Evolutionary conservation across 1,284 basidiomycete species (phyloP).

Genomic region (Vanrija humicola): DNA sequence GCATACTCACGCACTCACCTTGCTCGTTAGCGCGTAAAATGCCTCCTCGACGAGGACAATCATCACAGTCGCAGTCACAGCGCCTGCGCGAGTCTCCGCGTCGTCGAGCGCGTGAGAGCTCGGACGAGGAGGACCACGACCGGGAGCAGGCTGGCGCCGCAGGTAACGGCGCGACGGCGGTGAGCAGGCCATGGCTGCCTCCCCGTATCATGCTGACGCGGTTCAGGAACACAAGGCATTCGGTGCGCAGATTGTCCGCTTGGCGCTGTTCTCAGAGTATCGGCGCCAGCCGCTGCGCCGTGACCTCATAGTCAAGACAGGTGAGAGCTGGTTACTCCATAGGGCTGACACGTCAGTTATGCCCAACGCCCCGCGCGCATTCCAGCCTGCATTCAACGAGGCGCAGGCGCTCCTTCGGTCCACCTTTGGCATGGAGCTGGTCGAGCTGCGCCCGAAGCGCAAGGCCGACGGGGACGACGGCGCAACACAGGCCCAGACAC

Average conservation of each 20-base stretch:
- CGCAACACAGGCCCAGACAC: slow-evolving; percentile 2
- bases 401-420: slow-evolving; percentile 31
- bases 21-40: neutral
- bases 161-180: neutral
- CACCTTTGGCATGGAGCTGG: slow-evolving; percentile 44
- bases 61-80: neutral
- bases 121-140: neutral
- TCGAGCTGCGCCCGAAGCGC: slow-evolving; percentile 32
- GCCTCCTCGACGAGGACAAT: neutral
- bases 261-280: slow-evolving; percentile 44
- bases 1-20: too few species aligned
- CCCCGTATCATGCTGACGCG: neutral
- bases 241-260: slow-evolving; percentile 35
- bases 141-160: neutral
- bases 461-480: slow-evolving; percentile 16
- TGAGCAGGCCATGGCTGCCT: neutral
- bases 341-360: slow-evolving; percentile 21
- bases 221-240: slow-evolving; percentile 28
- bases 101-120: neutral
- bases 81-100: neutral
- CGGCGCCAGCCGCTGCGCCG: slow-evolving; percentile 31
- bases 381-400: slow-evolving; percentile 25
- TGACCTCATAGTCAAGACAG: slow-evolving; percentile 27
- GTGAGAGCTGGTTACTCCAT: slow-evolving; percentile 18
- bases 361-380: slow-evolving; percentile 22